These are phyloP conservation scores for Moesziomyces globuligerus DNA, from an alignment of 1,284 basidiomycete species.

Conservation along the genomic window DNA sequence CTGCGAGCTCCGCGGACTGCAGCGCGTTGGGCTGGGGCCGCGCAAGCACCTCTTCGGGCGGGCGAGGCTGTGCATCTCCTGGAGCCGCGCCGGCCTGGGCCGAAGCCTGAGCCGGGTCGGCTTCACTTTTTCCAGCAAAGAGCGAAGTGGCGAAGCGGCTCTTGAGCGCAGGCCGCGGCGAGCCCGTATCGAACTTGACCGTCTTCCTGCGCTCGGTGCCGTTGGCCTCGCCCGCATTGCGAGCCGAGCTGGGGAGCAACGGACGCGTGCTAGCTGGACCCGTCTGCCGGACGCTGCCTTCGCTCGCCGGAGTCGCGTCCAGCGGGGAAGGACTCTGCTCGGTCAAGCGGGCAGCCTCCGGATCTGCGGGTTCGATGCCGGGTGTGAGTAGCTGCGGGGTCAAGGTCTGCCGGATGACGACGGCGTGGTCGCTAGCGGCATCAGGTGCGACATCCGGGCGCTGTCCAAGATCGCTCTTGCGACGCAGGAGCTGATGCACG, in stretches of 20 bases:
- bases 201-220: conserved; percentile 32
- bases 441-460: conserved; percentile 18
- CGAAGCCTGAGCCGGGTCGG: not conserved
- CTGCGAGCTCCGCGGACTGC: not conserved
- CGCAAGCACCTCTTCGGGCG: conserved; percentile 56
- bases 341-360: conserved; percentile 5
- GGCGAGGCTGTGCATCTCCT: conserved; percentile 51
- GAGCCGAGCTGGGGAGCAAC: no score
- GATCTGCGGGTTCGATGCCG: conserved; percentile 6
- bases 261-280: no score
- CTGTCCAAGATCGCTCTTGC: conserved; percentile 39
- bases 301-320: conserved; percentile 18
- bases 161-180: conserved; percentile 13
- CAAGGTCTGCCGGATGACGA: conserved; percentile 24
- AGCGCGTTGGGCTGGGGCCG: conserved; percentile 36
- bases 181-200: conserved; percentile 47
- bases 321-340: conserved; percentile 39
- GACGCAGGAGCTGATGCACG: conserved; percentile 51
- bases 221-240: conserved; percentile 3
- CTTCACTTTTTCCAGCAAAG: conserved; percentile 29
- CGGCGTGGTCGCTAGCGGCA: conserved; percentile 51
- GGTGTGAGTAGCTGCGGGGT: conserved; percentile 25
- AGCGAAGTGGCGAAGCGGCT: conserved; percentile 40
- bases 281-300: not conserved
- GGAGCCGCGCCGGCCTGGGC: not conserved